A percentile compares a stretch with the other conserved stretches of the same genome.
phyloP scores from a whole-genome alignment of 1,139 yeast species.

The Candida mesenterica region DNA sequence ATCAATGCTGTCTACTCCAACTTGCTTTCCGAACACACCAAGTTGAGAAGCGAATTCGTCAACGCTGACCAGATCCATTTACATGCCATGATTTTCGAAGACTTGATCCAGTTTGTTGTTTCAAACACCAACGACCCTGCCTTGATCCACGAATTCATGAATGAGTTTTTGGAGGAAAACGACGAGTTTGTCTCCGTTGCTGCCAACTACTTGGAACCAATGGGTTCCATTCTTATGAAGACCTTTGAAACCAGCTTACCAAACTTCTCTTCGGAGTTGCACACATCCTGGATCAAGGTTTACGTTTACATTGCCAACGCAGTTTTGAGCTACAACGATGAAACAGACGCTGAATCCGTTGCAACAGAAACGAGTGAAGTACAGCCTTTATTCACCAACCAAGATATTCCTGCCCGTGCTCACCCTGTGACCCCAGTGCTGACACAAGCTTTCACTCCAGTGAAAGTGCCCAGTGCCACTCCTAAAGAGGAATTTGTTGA shows the following conservation, averaged over 20 bases:
- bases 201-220: conserved; percentile 38
- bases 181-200: conserved; percentile 26
- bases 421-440: too few species aligned
- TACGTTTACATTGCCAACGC: conserved; percentile 42
- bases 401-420: too few species aligned
- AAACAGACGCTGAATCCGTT: conserved; percentile 15
- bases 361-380: conserved; percentile 7
- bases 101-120: conserved; percentile 34
- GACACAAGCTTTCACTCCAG: too few species aligned
- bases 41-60: conserved; percentile 25
- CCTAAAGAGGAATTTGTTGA: too few species aligned
- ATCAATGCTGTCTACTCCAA: conserved; percentile 32
- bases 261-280: conserved; percentile 30
- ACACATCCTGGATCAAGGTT: conserved; percentile 41
- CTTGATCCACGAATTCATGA: conserved; percentile 35
- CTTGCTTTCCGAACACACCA: conserved; percentile 32
- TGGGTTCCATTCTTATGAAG: conserved; percentile 41
- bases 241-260: conserved; percentile 23
- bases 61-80: conserved; percentile 25
- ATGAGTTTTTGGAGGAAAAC: conserved; percentile 35
- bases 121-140: conserved; percentile 29
- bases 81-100: conserved; percentile 37
- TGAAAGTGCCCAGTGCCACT: too few species aligned
- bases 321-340: conserved; percentile 26
- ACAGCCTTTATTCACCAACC: conserved; percentile 4